phyloP scores from a whole-genome alignment of 345 rosid species.

The Linum usitatissimum region DNA sequence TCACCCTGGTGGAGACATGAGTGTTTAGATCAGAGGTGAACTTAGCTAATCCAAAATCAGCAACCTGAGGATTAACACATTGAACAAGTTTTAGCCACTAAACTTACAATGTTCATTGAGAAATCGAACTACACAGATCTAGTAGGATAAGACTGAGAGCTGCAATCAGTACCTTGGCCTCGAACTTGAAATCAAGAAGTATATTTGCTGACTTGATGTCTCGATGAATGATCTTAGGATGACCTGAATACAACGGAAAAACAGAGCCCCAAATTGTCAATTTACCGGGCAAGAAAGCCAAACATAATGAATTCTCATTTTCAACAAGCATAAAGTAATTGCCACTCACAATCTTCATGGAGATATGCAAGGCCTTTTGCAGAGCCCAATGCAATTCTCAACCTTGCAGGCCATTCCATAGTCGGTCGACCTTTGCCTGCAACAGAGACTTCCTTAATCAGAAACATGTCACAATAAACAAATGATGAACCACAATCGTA shows the following conservation, averaged over 20 bases:
- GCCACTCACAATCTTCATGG: constrained; percentile 20
- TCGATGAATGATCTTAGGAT: constrained; percentile 16
- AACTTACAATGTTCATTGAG: neutral
- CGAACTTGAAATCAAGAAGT: constrained; percentile 17
- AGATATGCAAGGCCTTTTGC: constrained; percentile 22
- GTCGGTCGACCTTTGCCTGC: constrained; percentile 14
- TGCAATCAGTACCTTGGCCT: constrained; percentile 11
- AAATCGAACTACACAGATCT: neutral
- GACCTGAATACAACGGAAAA: constrained; percentile 7
- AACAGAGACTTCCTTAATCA: neutral
- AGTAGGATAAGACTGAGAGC: neutral
- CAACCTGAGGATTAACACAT: constrained; percentile 7
- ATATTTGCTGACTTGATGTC: constrained; percentile 21
- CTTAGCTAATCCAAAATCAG: constrained; percentile 22
- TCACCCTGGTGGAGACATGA: constrained; percentile 16
- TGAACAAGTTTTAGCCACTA: neutral
- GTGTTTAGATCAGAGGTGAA: constrained; percentile 10
- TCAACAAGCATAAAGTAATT: neutral
- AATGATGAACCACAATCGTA: neutral
- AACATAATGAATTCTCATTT: neutral
- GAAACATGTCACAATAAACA: neutral
- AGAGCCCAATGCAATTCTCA: constrained; percentile 18
- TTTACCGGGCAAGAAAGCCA: neutral
- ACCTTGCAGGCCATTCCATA: constrained; percentile 12
- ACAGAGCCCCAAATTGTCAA: neutral